A percentile compares a stretch with the other conserved stretches of the same genome.
These are phyloP conservation scores for Aspergillus puulaauensis DNA, from an alignment of 2,329 filamentous ascomycete species.

Conservation along the genomic window DNA sequence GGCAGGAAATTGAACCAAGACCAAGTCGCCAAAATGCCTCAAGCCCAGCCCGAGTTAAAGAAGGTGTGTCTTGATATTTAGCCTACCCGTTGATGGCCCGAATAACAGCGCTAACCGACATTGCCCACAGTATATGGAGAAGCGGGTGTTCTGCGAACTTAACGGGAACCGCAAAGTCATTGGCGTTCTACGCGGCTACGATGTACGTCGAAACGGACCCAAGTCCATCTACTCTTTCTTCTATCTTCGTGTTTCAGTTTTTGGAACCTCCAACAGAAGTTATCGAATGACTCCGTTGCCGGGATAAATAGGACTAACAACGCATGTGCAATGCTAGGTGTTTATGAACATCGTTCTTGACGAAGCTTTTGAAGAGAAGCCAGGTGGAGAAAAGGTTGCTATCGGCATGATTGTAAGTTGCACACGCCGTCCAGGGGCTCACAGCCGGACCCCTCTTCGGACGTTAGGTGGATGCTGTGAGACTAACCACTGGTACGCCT, in stretches of 20 bases:
- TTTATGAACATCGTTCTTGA: constrained; percentile 98
- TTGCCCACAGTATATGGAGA: constrained; percentile 84
- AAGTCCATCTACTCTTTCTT: background rate
- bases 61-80: constrained; percentile 62
- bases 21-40: constrained; percentile 71
- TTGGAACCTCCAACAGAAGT: background rate
- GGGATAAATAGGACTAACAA: background rate
- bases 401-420: constrained; percentile 84
- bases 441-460: background rate
- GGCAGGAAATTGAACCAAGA: constrained; percentile 21
- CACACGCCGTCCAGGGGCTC: background rate
- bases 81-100: background rate
- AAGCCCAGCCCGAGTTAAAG: constrained; percentile 98
- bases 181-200: constrained; percentile 89
- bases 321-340: constrained; percentile 58
- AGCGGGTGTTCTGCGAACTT: constrained; percentile 94
- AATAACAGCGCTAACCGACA: constrained; percentile 16
- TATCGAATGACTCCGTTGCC: background rate
- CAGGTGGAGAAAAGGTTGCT: constrained; percentile 82
- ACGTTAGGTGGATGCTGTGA: background rate
- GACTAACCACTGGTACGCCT: constrained; percentile 11
- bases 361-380: constrained; percentile 93
- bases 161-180: constrained; percentile 98
- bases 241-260: background rate
- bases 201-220: constrained; percentile 60